Base-by-base conservation (phyloP, 2,329 filamentous ascomycete species). In the Sarocladium kiliense region DNA sequence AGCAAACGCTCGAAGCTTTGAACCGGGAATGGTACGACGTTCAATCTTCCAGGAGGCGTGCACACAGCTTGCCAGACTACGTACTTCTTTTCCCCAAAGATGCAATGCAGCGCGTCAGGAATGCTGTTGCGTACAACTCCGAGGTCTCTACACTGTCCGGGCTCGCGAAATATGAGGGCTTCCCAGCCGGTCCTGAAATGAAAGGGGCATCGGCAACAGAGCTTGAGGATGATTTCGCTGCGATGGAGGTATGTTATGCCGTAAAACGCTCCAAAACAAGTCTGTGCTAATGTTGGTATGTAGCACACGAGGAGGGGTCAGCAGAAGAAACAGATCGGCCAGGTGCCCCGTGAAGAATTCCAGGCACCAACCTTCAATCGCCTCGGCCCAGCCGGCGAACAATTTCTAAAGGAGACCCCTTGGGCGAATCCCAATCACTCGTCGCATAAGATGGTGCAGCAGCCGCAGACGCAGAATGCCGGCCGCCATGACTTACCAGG, bases 21-120 rank as follows among this genome's bases (percentile, higher is more conserved):
- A 93, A 94, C 64, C 85, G 91, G 68, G 86, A 94, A 61, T 96
- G 93, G 80, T 96, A 96, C 71, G 87, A 93, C 62, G 89, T 97
- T 56, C 93, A 97, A 68, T 86, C 89, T 61, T 91, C 96, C 66
- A 85, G 94, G 56, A 85, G 92, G 64, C 88, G 86, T 59, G 88
- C 90, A 58, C 87, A 89, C 64, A 86, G 88, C 58, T 84, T 92
- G 60, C 85, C 89, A 39, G 89, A 94, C 62, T 96, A 89, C 66
- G 86, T 87, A 56, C 82, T 95, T 62, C 84, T 87, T 54, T 95
- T 95, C 66, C 89, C 91, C 7, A 83, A 86, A 53, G 86, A 87
- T 59, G 84, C 86, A 58, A 81, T 86, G 26, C 87, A 92, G 64
- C 89, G 93, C 64, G 81, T 96, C 58, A 80, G 84, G 58, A 89